Percentiles rank a stretch among this genome's conserved stretches.
Evolutionary conservation across 345 rosid genomes (phyloP).

Genomic region (Melaleuca quinquenervia): DNA sequence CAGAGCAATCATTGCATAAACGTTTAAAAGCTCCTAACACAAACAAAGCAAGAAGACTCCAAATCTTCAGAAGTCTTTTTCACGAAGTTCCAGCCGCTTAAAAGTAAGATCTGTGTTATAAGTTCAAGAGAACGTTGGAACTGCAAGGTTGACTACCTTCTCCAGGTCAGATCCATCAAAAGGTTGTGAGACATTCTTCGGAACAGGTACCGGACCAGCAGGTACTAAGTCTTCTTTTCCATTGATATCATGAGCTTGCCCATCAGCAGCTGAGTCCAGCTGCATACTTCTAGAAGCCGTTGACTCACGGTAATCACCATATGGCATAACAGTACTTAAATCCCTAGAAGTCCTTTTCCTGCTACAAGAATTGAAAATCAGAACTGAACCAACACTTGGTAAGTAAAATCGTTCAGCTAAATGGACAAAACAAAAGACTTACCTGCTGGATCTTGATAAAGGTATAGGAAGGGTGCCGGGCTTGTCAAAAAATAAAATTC

Average conservation of each 20-base stretch:
- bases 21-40: too few species aligned
- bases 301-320: constrained; percentile 32
- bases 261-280: constrained; percentile 11
- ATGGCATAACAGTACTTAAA: constrained; percentile 10
- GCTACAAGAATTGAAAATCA: background rate
- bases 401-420: background rate
- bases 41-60: too few species aligned
- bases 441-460: constrained; percentile 29
- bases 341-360: constrained; percentile 40
- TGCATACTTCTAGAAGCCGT: constrained; percentile 10
- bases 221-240: constrained; percentile 19
- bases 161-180: constrained; percentile 4
- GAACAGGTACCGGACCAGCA: constrained; percentile 10
- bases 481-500: constrained; percentile 62
- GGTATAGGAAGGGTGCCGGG: constrained; percentile 15
- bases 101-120: background rate
- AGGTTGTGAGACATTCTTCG: constrained; percentile 7
- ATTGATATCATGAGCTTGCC: constrained; percentile 9
- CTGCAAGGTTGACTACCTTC: constrained; percentile 16
- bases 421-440: background rate
- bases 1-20: too few species aligned
- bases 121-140: background rate
- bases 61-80: too few species aligned
- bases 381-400: background rate
- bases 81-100: background rate